Base-by-base conservation (phyloP, 306 rosid species). In the Crataegus laevigata region DNA sequence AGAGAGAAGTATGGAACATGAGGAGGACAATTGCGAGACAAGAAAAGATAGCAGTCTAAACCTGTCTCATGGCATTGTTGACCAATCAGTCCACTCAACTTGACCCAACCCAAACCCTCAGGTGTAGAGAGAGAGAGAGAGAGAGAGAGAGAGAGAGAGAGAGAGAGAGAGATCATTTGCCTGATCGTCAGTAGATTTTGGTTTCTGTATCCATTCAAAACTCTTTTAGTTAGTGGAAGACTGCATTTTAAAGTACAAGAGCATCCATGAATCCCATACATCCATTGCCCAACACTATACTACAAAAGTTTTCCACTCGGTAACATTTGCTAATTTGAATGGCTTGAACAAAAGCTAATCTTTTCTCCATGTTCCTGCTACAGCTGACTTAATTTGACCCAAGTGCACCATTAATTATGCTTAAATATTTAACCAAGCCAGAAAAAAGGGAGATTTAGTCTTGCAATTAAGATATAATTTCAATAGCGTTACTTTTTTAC, bases 1-100 rank as follows among this genome's bases (percentile, higher is more conserved):
- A 11, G 24, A 80, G 55, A 66, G 10, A 24, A 57, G 63, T 64
- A 63, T 13, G 66, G 73, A 67, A 40, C 69, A 78, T 66, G 77
- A 22, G 54, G 67, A 88, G 87, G 82, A 74, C 85, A 87, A 79
- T 26, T 26, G 67, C 62, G 76, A 87, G 91, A 92, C 93, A 93
- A 78, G 89, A 88, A 84, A 80, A 83, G 91, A 88, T 87, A 84
- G 17, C 72, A 70, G 96, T 87, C 96, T 45, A 78, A 59, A 73
- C 83, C 72, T 83, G 89, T 88, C 88, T 85, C 57, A 88, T 91
- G 96, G 57, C 81, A 67, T 77, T 88, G 82, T 91, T 88, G 97
- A 93, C 96, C 87, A 79, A 75, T 80, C 73, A 84, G 64, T 87
- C 93, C 98, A 87, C 91, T 86, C 88, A 89, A 79, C 75, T 78